Evolutionary conservation across 2,329 filamentous ascomycete species (phyloP).

Genomic region (Teratosphaeria nubilosa): DNA sequence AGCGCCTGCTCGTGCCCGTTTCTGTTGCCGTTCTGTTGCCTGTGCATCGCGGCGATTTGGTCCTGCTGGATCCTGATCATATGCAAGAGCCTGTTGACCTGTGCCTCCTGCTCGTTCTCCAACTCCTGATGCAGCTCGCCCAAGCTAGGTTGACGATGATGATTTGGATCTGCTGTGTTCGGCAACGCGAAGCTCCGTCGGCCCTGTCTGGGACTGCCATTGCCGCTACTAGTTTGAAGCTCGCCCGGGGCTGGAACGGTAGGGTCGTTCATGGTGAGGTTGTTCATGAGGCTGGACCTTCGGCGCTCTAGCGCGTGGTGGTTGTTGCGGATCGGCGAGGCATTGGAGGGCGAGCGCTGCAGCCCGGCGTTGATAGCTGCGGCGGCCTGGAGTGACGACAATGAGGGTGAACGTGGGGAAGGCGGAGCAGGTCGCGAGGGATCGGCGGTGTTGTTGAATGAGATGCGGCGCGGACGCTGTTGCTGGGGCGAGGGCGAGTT

Average conservation of each 20-base stretch:
- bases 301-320: conserved; percentile 42
- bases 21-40: conserved; percentile 4
- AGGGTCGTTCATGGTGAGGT: conserved; percentile 64
- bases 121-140: conserved; percentile 71
- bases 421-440: conserved; percentile 39
- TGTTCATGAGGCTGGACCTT: conserved; percentile 61
- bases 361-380: conserved; percentile 65
- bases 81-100: conserved; percentile 66
- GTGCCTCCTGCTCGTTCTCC: conserved; percentile 68
- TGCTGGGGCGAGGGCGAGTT: conserved; percentile 23
- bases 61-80: conserved; percentile 70
- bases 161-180: conserved; percentile 45
- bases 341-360: conserved; percentile 37
- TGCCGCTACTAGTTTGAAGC: conserved; percentile 39
- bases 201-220: conserved; percentile 13
- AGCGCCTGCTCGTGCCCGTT: conserved; percentile 31
- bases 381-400: conserved; percentile 61
- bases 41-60: conserved; percentile 49
- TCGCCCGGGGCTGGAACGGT: conserved; percentile 57
- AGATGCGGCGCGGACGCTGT: conserved; percentile 20
- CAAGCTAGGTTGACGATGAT: conserved; percentile 58
- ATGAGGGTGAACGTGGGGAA: conserved; percentile 53
- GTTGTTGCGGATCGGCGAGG: conserved; percentile 26
- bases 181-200: conserved; percentile 34
- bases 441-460: conserved; percentile 26